Percentiles rank a stretch among this genome's conserved stretches.
Conservation (phyloP, 2,329 filamentous ascomycete genomes). For the Cercospora nicotianae region DNA sequence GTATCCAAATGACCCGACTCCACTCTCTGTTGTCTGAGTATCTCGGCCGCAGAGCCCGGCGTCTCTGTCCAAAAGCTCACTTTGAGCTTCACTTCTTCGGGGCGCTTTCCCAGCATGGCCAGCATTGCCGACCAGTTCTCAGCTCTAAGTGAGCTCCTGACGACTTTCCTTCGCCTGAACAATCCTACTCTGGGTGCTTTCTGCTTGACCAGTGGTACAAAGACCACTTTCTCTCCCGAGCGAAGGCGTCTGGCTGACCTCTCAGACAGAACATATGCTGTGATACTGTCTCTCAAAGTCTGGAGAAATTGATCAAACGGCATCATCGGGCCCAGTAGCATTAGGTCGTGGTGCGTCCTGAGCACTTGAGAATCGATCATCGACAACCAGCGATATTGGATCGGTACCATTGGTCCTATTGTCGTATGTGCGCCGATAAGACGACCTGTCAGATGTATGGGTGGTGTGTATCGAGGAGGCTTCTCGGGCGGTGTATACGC, state of each 20-base stretch:
- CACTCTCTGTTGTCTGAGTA: not conserved
- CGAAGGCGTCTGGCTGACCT: not conserved
- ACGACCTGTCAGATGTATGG: not conserved
- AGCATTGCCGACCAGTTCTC: not conserved
- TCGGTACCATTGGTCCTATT: not conserved
- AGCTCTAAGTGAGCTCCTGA: not conserved
- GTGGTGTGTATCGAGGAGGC: not conserved
- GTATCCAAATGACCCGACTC: not conserved
- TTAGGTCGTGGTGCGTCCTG: not conserved
- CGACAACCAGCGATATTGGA: not conserved
- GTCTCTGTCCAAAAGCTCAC: slow-evolving; percentile 11
- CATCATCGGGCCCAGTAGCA: slow-evolving; percentile 1
- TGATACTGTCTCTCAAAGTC: not conserved
- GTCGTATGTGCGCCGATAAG: not conserved
- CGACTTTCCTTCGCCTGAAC: not conserved
- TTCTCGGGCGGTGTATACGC: not conserved
- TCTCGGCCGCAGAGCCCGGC: not conserved
- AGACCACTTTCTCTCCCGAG: not conserved
- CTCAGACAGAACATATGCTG: not conserved
- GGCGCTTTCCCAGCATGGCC: not conserved
- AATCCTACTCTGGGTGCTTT: not conserved
- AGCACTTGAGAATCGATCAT: slow-evolving; percentile 2
- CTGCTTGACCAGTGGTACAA: not conserved
- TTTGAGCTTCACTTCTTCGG: slow-evolving; percentile 2
- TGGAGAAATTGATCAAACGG: slow-evolving; percentile 1